phyloP scores from a whole-genome alignment of 2,329 filamentous ascomycete genomes.

The Huntiella savannae region DNA sequence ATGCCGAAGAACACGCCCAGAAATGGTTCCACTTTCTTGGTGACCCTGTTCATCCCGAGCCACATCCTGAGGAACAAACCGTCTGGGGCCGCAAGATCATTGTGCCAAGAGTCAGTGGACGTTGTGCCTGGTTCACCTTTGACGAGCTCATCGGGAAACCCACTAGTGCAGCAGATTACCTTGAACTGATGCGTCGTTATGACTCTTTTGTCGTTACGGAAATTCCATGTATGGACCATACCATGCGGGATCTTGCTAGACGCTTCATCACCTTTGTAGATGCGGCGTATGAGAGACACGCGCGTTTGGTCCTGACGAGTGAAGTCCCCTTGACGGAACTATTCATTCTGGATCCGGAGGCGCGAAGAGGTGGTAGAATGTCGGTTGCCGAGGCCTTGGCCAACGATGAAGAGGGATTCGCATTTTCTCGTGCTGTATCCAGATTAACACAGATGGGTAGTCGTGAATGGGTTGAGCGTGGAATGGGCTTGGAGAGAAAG shows the following conservation, averaged over 20 bases:
- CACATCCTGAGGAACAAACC: slow-evolving; percentile 57
- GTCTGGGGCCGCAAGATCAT: slow-evolving; percentile 87
- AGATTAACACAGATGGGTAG: slow-evolving; percentile 84
- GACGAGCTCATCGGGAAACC: slow-evolving; percentile 76
- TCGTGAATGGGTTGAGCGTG: slow-evolving; percentile 82
- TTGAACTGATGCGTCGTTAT: slow-evolving; percentile 78
- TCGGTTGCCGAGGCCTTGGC: slow-evolving; percentile 77
- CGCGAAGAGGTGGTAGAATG: slow-evolving; percentile 38
- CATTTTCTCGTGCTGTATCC: slow-evolving; percentile 75
- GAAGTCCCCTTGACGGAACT: slow-evolving; percentile 69
- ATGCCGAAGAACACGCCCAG: slow-evolving; percentile 63
- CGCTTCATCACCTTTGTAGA: slow-evolving; percentile 97
- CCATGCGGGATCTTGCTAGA: slow-evolving; percentile 68
- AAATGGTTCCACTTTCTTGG: slow-evolving; percentile 95
- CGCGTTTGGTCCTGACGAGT: slow-evolving; percentile 88
- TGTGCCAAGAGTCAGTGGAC: slow-evolving; percentile 74
- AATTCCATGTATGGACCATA: slow-evolving; percentile 78
- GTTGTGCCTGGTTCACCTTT: slow-evolving; percentile 80
- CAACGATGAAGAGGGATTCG: slow-evolving; percentile 91
- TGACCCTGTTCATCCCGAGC: slow-evolving; percentile 55
- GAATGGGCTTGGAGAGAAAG: slow-evolving; percentile 42
- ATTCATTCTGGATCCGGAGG: slow-evolving; percentile 58
- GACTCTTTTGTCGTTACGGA: slow-evolving; percentile 84
- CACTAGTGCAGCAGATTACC: slow-evolving; percentile 83
- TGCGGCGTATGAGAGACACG: slow-evolving; percentile 77